These are phyloP conservation scores for Magnusiomyces fungicola DNA, from an alignment of 1,139 yeast species.

Conservation along the genomic window DNA sequence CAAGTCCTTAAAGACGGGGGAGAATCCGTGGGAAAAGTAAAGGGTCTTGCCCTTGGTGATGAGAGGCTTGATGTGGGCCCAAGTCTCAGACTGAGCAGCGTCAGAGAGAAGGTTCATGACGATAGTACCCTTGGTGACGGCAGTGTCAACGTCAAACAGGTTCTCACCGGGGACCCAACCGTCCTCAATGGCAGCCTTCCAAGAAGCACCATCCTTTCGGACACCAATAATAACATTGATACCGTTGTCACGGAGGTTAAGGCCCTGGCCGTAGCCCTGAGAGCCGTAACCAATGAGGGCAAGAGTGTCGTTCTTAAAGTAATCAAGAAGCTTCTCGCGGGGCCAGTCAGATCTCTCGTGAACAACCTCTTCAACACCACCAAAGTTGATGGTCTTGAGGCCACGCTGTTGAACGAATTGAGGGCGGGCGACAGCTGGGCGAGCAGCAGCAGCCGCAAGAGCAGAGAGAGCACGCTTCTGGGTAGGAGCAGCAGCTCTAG, in stretches of 20 bases:
- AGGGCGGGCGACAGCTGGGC: slow-evolving; percentile 15
- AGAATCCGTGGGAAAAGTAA: slow-evolving; percentile 99
- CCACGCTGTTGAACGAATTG: slow-evolving; percentile 49
- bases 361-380: slow-evolving; percentile 90
- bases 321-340: slow-evolving; percentile 87
- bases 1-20: slow-evolving; percentile 97
- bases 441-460: slow-evolving; percentile 20
- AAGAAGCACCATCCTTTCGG: slow-evolving; percentile 96
- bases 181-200: slow-evolving; percentile 99
- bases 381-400: slow-evolving; percentile 92
- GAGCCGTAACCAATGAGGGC: slow-evolving; percentile 99
- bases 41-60: slow-evolving; percentile 95
- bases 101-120: slow-evolving; percentile 97
- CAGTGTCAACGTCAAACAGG: slow-evolving; percentile 91
- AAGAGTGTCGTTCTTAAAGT: slow-evolving; percentile 95
- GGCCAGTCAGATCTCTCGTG: slow-evolving; percentile 99
- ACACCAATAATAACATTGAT: slow-evolving; percentile 96
- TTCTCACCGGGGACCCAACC: slow-evolving; percentile 99
- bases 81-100: slow-evolving; percentile 99
- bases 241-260: slow-evolving; percentile 98
- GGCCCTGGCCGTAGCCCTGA: slow-evolving; percentile 99
- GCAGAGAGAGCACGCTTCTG: slow-evolving; percentile 22
- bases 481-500: slow-evolving; percentile 22
- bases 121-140: slow-evolving; percentile 84
- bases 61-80: slow-evolving; percentile 80